phyloP scores from a whole-genome alignment of 2,329 filamentous ascomycete species.

The Penicillium sp. region DNA sequence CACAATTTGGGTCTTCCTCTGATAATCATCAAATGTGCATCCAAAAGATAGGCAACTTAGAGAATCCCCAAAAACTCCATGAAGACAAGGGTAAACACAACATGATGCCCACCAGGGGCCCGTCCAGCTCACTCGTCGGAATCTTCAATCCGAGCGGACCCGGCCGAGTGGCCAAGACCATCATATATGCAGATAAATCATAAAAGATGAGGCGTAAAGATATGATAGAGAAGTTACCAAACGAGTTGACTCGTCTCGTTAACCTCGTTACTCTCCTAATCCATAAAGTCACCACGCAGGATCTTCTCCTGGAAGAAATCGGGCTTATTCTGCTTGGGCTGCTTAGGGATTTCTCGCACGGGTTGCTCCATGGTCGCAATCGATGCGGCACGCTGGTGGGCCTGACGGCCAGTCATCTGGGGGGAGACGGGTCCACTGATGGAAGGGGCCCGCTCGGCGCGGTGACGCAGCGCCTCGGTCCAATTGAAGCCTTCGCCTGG shows the following conservation, averaged over 20 bases:
- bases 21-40: background rate
- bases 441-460: constrained; percentile 75
- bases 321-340: constrained; percentile 66
- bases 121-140: background rate
- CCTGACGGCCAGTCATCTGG: constrained; percentile 47
- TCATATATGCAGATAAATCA: background rate
- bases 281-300: constrained; percentile 97
- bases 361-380: constrained; percentile 60
- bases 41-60: background rate
- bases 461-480: constrained; percentile 90
- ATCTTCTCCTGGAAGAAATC: constrained; percentile 97
- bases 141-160: background rate
- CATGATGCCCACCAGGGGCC: background rate
- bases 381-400: constrained; percentile 46
- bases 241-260: background rate
- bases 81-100: constrained; percentile 4
- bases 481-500: constrained; percentile 95
- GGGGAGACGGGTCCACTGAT: constrained; percentile 36
- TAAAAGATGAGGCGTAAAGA: background rate
- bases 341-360: constrained; percentile 45
- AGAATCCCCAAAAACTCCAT: background rate
- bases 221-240: background rate
- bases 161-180: background rate
- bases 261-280: constrained; percentile 51
- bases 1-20: constrained; percentile 1